Percentiles rank a stretch among this genome's conserved stretches.
phyloP scores from a whole-genome alignment of 2,329 filamentous ascomycete species.

The Elsinoe ampelina region DNA sequence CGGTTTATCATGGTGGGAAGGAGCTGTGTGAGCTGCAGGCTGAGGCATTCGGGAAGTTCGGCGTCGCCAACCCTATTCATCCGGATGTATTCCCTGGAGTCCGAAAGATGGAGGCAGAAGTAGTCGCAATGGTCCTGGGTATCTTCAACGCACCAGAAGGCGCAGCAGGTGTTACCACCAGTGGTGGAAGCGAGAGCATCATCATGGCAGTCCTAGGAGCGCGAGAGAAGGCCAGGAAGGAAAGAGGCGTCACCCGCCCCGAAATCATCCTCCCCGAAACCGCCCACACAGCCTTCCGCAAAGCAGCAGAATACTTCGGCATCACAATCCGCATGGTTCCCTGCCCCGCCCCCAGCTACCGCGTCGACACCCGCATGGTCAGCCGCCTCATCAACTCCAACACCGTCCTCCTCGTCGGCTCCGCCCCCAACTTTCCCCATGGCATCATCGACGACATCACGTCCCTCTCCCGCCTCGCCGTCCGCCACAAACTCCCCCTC shows the following conservation, averaged over 20 bases:
- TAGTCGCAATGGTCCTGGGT: slow-evolving; percentile 76
- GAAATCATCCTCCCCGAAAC: slow-evolving; percentile 98
- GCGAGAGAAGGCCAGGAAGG: slow-evolving; percentile 75
- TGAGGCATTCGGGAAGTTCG: slow-evolving; percentile 88
- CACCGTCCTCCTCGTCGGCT: slow-evolving; percentile 86
- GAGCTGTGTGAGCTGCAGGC: slow-evolving; percentile 75
- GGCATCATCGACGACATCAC: slow-evolving; percentile 95
- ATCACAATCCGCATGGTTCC: slow-evolving; percentile 87
- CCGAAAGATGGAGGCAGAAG: slow-evolving; percentile 97
- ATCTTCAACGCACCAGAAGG: slow-evolving; percentile 83
- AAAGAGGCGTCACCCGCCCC: slow-evolving; percentile 81
- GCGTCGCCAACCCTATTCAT: slow-evolving; percentile 92
- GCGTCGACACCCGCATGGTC: slow-evolving; percentile 70
- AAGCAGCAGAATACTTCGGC: slow-evolving; percentile 90
- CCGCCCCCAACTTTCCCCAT: slow-evolving; percentile 94
- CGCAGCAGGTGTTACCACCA: slow-evolving; percentile 80
- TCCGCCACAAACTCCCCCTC: slow-evolving; percentile 70
- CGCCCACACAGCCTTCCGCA: slow-evolving; percentile 91
- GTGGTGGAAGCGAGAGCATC: slow-evolving; percentile 92
- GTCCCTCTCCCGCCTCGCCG: slow-evolving; percentile 70
- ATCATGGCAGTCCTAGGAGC: slow-evolving; percentile 89
- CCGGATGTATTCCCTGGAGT: slow-evolving; percentile 97
- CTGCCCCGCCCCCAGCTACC: slow-evolving; percentile 76
- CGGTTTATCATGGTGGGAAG: slow-evolving; percentile 89
- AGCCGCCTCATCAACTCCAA: slow-evolving; percentile 85